Base-by-base conservation (phyloP, 257 asterid species). In the Primulina huaijiensis region DNA sequence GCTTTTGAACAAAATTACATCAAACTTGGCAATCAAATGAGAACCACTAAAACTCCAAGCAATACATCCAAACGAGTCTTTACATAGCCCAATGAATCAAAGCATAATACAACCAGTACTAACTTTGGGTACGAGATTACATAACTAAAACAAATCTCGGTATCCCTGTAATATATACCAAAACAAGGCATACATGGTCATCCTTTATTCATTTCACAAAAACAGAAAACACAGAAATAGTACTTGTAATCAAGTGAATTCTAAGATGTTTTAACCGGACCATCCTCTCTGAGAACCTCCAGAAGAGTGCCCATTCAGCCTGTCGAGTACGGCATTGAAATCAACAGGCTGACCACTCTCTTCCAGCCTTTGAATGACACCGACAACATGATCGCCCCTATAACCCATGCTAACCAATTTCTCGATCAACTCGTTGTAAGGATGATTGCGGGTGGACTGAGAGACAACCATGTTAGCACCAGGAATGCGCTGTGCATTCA, bases 211-310 rank as follows among this genome's bases (percentile, higher is more conserved):
- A 73, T 53, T 70, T 64, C 77, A 76, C 1, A 59, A 63, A 50
- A 64, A 65, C 74, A 20, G 58, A 16, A 50, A 50, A 67, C 62
- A 69, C 14, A 10, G 64, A 62, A 70, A 62, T 31, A 63, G 8
- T 60, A 53, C 33, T 1, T 5, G 65, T 67, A 60, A 59, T 37
- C 33, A 40, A 20, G 64, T 6, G 14, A 31, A 20, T 8, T 33
- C 7, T 8, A 50, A 66, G 64, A 34, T 5, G 64, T 65, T 68
- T 76, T 71, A 82, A 64, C 81, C 81, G 40, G 87, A 87, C 97
- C 97, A 89, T 69, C 84, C 92, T 86, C 97, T 85, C 86, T 88
- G 97, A 73, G 97, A 78, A 40, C 92, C 92, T 25, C 89, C 98
- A 38, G 90, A 80, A 58, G 92, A 43, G 73, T 85, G 92, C 17